Evolutionary conservation across 345 rosid species (phyloP), one percentile per base, ranked within the genome.

Genomic region (Turritis glabra): DNA sequence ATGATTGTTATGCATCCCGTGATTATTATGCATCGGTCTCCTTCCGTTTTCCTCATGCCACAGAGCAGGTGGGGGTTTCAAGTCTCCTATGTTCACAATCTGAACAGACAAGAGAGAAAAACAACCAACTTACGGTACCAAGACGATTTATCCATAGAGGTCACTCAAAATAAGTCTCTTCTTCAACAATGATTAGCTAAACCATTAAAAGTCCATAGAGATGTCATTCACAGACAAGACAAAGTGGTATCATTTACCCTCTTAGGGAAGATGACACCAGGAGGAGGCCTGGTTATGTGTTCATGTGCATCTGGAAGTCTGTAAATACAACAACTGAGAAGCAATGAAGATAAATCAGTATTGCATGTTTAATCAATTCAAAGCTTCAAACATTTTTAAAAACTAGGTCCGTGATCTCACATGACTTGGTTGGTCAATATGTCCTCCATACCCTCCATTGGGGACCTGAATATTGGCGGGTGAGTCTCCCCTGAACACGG

Each of bases 21-120:
- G 26, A 32, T 82, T 77, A 73, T 71, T 82, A 69, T 82, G 84
- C 86, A 80, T 81, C 5, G 90, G 90, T 76, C 84, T 83, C 81
- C 89, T 83, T 55, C 93, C 86, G 51, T 80, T 72, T 9, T 92
- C 97, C 73, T 92, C 97, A 65, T 96, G 99, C 99, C 99, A 96
- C 71, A 96, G 79, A 60, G 78, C 80, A 65, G 97, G 89, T 40
- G 66, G 86, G 52, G 91, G 90, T 81, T 92, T 86, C 71, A 92
- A 53, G 82, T 92, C 97, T 61, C 87, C 85, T 10, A 67, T 21
- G 40, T 83, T 41, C 52, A 96, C 96, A 35, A 77, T 83, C 99
- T 95, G 84, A 52, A 73, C 23, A 7, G 66, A 43, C 52, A 15
- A 53, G 5, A 69, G n/a, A 40, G n/a, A n/a, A n/a, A 52, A 61